phyloP scores from a whole-genome alignment of 140 eudicot genomes.

The Cichorium intybus region DNA sequence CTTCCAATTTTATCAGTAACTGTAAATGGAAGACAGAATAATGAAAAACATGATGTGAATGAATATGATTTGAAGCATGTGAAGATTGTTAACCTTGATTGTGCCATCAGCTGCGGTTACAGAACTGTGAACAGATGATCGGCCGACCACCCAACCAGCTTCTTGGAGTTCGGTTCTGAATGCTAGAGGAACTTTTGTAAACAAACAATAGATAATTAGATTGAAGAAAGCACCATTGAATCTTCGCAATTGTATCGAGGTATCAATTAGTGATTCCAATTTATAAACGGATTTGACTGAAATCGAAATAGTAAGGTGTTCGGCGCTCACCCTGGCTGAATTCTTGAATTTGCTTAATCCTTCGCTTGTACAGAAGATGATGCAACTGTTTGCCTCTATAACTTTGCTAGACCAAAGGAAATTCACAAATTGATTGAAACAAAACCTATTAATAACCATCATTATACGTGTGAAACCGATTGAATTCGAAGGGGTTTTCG shows the following conservation, averaged over 20 bases:
- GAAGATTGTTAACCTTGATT: conserved; percentile 50
- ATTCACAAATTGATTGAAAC: conserved; percentile 1
- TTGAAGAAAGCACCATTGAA: background rate
- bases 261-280: background rate
- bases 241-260: background rate
- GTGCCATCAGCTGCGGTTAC: conserved; percentile 94
- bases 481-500: background rate
- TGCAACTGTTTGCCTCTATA: conserved; percentile 94
- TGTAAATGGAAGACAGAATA: conserved; percentile 16
- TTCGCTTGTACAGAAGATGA: conserved; percentile 86
- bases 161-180: conserved; percentile 79
- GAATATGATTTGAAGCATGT: background rate
- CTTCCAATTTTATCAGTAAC: conserved; percentile 84
- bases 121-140: conserved; percentile 66
- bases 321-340: conserved; percentile 55
- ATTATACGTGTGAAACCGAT: background rate
- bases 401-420: conserved; percentile 44
- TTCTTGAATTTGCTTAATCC: conserved; percentile 66
- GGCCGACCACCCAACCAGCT: conserved; percentile 90
- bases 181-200: conserved; percentile 72
- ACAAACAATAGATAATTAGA: background rate
- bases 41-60: background rate
- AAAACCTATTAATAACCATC: background rate
- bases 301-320: background rate
- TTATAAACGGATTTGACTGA: background rate